These are phyloP conservation scores for Nicotiana sylvestris DNA, from an alignment of 257 asterid species.

Conservation along the genomic window DNA sequence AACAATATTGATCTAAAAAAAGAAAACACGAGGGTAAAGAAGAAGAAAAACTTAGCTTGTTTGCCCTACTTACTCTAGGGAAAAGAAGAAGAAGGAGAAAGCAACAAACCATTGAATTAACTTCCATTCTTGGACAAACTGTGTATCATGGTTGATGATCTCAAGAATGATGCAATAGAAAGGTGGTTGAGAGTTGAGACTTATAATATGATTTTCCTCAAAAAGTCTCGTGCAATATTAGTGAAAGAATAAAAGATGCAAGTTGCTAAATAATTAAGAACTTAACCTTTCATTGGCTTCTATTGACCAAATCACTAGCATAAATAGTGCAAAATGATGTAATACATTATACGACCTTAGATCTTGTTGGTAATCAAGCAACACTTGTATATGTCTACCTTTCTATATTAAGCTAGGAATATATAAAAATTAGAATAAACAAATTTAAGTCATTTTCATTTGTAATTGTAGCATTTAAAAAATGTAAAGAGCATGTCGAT, in stretches of 20 bases:
- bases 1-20: too few species aligned
- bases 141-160: neutral
- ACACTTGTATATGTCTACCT: neutral
- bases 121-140: neutral
- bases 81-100: neutral
- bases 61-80: neutral
- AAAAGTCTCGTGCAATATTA: neutral
- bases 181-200: neutral
- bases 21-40: too few species aligned
- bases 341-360: neutral
- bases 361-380: conserved; percentile 11
- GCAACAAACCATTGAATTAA: neutral
- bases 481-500: neutral
- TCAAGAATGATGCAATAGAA: neutral
- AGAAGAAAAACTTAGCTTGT: too few species aligned
- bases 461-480: neutral
- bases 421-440: neutral
- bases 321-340: conserved; percentile 2
- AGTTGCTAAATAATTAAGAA: neutral
- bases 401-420: neutral
- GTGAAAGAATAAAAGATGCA: neutral
- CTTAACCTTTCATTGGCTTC: neutral
- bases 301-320: neutral
- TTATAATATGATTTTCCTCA: neutral
- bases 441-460: neutral